Base-by-base conservation (phyloP, 352 stramenopile species). In the Phytopythium ostracodes region DNA sequence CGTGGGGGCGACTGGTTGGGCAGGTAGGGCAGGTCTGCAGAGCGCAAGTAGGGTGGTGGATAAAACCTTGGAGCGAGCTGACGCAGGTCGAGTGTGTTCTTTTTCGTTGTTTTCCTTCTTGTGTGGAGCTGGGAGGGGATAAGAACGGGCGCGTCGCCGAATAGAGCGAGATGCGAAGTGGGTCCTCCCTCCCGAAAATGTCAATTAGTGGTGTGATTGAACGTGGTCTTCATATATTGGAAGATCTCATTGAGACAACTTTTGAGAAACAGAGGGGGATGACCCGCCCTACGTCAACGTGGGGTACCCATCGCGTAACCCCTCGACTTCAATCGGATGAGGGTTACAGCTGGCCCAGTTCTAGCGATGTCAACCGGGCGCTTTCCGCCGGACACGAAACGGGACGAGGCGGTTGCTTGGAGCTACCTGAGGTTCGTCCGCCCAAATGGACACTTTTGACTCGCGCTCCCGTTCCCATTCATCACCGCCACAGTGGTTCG, bases 11-110 rank as follows among this genome's bases (percentile, higher is more conserved):
- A n/a, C 38, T 8, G 14, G 38, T 38, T 15, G 33, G 33, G 33
- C 33, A n/a, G 38, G 38, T 44, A 44, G 38, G 38, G 11, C 18
- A 43, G 11, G 36, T 14, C 18, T 43, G 36, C 12, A 43, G 36
- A 10, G 33, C 10, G 7, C 33, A 38, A 10, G 33, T 38, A 38
- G 33, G 38, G 38, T n/a, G 38, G 38, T 43, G 15, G 38, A 44
- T 44, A n/a, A 44, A 44, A n/a, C 38, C 18, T 29, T n/a, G 46
- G 46, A 50, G 46, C 46, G 46, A 52, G 46, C 46, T 52, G 46
- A 52, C 46, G 46, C 46, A 10, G 44, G 46, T 33, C 46, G 46
- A 33, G 22, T 33, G 46, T 52, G 10, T 18, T 44, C 15, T 33
- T 5, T 18, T 14, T 50, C 2, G 17, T 47, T 24, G 2, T 47